Evolutionary conservation across 257 asterid genomes (phyloP).

Genomic region (Przewalskia tangutica): DNA sequence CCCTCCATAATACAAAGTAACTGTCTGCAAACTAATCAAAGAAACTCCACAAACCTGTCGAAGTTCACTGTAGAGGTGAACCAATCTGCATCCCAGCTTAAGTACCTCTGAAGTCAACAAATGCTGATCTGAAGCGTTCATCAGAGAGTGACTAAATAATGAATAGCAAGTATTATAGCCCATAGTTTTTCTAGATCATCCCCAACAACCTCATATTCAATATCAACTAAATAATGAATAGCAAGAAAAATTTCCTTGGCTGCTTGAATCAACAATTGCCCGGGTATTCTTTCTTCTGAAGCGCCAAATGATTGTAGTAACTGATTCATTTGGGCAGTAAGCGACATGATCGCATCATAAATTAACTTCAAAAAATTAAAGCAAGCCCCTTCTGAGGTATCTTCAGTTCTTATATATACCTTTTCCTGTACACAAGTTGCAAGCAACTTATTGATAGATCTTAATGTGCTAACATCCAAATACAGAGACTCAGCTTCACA

Average conservation of each 20-base stretch:
- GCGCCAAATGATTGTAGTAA: constrained; percentile 18
- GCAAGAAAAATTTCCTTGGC: constrained; percentile 54
- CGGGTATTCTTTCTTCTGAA: constrained; percentile 24
- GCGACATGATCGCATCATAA: constrained; percentile 40
- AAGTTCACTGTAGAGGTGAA: constrained; percentile 82
- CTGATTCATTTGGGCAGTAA: constrained; percentile 38
- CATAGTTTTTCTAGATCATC: constrained; percentile 75
- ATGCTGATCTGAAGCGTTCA: constrained; percentile 32
- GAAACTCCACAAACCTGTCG: constrained; percentile 66
- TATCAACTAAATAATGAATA: constrained; percentile 49
- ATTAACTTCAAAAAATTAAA: constrained; percentile 47
- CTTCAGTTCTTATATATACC: constrained; percentile 59
- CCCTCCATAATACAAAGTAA: not conserved
- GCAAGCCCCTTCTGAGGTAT: constrained; percentile 69
- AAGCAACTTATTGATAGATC: constrained; percentile 55
- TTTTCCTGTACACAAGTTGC: constrained; percentile 39
- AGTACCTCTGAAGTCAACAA: constrained; percentile 38
- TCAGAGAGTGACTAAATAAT: constrained; percentile 33
- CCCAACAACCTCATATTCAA: constrained; percentile 73
- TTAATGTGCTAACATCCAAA: constrained; percentile 35
- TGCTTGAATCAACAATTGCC: constrained; percentile 37
- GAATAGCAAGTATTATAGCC: constrained; percentile 47
- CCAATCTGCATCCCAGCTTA: constrained; percentile 55
- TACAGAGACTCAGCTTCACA: constrained; percentile 21
- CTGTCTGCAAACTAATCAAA: not conserved